Base-by-base conservation (phyloP, 148 eudicot genomes). In the Cornus suecica region DNA sequence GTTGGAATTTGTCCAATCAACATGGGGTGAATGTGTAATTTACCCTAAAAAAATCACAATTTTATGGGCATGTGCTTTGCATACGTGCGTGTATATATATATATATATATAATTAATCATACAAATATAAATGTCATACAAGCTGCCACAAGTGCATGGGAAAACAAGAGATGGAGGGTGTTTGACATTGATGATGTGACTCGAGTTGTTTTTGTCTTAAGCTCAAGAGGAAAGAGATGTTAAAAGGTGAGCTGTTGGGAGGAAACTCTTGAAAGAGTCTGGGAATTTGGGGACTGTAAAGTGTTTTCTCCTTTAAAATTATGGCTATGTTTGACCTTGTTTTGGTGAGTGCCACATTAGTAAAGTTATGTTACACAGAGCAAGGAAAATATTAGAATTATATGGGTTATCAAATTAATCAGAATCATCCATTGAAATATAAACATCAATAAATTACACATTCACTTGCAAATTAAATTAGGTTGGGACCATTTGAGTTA, bases 401-500 rank as follows among this genome's bases (percentile, higher is more conserved):
- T 6, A 6, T 37, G 42, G 42, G 42, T 37, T 37, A 37, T 10
- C 42, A 37, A 37, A 8, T 6, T 37, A 37, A 37, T 48, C 2
- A 48, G 51, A 11, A 45, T 45, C 14, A 1, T 1, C 10, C 2
- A 45, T 45, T 45, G 74, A 10, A 62, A 41, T 45, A 56, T n/a
- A n/a, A n/a, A n/a, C n/a, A n/a, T n/a, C 41, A 58, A 56, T 42
- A 28, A 56, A 72, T 41, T 26, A 9, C 45, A 30, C 22, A 64
- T 63, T 52, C 65, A 72, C 22, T 25, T 32, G 75, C 75, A 72
- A 65, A 72, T 72, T 48, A 72, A 66, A 72, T n/a, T 60, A 72
- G 66, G 15, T 22, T 6, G 66, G 66, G 66, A 14, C 66, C 75
- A 32, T 23, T 7, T 18, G 13, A 60, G 8, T 72, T 52, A 60